Conservation (phyloP, 805 yeast species). For the Saccharomyces jurei region DNA sequence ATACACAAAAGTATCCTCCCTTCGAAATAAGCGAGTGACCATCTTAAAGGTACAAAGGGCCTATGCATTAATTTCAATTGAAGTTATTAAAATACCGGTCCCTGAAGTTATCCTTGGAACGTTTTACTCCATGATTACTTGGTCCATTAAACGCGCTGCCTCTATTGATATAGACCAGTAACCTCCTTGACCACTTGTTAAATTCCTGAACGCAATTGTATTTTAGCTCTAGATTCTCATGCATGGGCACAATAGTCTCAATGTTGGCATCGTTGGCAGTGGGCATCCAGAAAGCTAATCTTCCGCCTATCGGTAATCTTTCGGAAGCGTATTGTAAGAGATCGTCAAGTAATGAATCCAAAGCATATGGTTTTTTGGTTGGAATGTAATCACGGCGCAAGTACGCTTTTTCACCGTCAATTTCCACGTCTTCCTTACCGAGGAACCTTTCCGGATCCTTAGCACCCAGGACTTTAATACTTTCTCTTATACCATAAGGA, state of each 20-base stretch:
- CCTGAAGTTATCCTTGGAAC: constrained; percentile 53
- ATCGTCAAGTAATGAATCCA: constrained; percentile 72
- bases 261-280: constrained; percentile 81
- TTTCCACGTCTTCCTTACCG: constrained; percentile 67
- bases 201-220: constrained; percentile 80
- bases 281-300: constrained; percentile 96
- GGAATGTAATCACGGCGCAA: constrained; percentile 78
- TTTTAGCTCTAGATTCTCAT: constrained; percentile 59
- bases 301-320: constrained; percentile 64
- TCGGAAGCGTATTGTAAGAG: constrained; percentile 63
- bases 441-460: constrained; percentile 56
- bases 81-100: constrained; percentile 71
- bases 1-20: too few species aligned
- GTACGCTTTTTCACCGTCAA: constrained; percentile 72
- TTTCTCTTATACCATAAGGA: constrained; percentile 95
- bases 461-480: constrained; percentile 87
- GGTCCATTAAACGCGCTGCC: constrained; percentile 46
- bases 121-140: constrained; percentile 37
- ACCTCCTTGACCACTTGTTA: constrained; percentile 86
- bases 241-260: constrained; percentile 68
- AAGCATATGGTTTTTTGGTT: constrained; percentile 83
- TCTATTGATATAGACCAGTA: constrained; percentile 70
- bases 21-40: not conserved
- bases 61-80: constrained; percentile 18
- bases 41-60: constrained; percentile 1